Percentiles rank a stretch among this genome's conserved stretches.
Conservation (phyloP, 768 basidiomycete genomes). For the Amanita phalloides region DNA sequence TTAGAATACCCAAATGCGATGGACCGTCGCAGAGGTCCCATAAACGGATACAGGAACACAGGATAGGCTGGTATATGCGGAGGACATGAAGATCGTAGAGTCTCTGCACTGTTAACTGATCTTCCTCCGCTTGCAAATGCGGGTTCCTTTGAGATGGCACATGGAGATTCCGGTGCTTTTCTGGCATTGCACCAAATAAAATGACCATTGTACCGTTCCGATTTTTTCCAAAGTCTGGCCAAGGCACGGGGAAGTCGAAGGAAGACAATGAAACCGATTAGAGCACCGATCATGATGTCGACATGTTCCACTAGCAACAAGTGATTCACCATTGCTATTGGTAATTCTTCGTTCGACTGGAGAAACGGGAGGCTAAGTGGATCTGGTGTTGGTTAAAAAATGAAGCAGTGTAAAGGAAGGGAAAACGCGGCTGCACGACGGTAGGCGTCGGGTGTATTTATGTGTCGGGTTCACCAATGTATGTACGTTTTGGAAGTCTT, state of each 20-base stretch:
- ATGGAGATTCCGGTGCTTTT: background rate
- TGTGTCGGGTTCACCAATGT: background rate
- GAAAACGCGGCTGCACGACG: no score
- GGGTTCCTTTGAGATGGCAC: conserved; percentile 21
- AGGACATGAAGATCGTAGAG: conserved; percentile 24
- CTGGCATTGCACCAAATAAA: conserved; percentile 24
- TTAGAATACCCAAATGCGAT: conserved; percentile 38
- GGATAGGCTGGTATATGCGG: conserved; percentile 37
- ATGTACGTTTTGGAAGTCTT: background rate
- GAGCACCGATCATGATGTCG: conserved; percentile 33
- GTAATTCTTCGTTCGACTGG: background rate
- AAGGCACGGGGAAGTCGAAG: conserved; percentile 38
- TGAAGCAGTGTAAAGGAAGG: background rate
- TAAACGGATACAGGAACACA: conserved; percentile 32
- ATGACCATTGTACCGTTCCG: conserved; percentile 46
- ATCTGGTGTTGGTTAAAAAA: no score
- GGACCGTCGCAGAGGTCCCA: conserved; percentile 27
- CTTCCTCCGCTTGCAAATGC: conserved; percentile 11
- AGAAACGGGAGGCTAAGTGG: conserved; percentile 2
- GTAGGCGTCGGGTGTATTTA: background rate
- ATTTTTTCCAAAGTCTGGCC: conserved; percentile 38
- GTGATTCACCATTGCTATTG: background rate
- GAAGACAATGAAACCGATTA: conserved; percentile 29
- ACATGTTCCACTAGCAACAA: conserved; percentile 26
- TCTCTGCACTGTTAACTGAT: conserved; percentile 15